phyloP scores from a whole-genome alignment of 139 green algal genomes.

The Picochlorum sp. region DNA sequence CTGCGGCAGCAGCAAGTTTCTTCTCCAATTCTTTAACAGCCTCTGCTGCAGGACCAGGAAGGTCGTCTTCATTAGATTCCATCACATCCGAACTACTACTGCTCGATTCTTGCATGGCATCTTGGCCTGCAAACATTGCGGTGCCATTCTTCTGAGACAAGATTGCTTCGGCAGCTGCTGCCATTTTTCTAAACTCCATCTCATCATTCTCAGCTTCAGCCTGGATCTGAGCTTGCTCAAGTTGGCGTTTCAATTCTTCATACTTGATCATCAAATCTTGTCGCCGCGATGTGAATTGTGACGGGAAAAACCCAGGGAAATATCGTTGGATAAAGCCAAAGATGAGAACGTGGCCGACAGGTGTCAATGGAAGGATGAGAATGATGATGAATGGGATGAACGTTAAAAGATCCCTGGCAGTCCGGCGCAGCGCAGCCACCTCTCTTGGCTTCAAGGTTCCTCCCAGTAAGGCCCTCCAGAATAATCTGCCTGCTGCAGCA shows the following conservation, averaged over 20 bases:
- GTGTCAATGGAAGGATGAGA: conserved; percentile 91
- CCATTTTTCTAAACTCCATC: conserved; percentile 25
- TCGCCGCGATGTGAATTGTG: conserved; percentile 78
- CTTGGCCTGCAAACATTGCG: too few species aligned
- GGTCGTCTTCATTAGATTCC: conserved; percentile 6
- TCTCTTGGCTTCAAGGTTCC: conserved; percentile 83
- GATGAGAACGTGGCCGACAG: conserved; percentile 93
- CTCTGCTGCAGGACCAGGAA: conserved; percentile 29
- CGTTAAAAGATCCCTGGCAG: conserved; percentile 77
- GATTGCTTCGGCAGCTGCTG: conserved; percentile 1
- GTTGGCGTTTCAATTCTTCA: conserved; percentile 40
- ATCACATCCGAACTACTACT: background rate
- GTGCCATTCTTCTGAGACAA: background rate
- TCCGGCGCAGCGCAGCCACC: conserved; percentile 83
- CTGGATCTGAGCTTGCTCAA: conserved; percentile 26
- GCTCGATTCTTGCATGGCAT: too few species aligned
- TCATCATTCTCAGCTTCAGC: conserved; percentile 34
- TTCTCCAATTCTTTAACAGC: conserved; percentile 31
- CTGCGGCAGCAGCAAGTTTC: conserved; percentile 22
- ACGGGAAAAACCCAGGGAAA: conserved; percentile 95
- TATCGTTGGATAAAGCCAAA: conserved; percentile 96
- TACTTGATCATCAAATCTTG: conserved; percentile 75
- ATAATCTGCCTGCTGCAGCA: conserved; percentile 47
- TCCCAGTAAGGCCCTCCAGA: conserved; percentile 61
- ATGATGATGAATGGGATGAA: conserved; percentile 98